A percentile compares a stretch with the other conserved stretches of the same genome.
phyloP scores from a whole-genome alignment of 2,329 filamentous ascomycete species.

The Hypocreales sp. region DNA sequence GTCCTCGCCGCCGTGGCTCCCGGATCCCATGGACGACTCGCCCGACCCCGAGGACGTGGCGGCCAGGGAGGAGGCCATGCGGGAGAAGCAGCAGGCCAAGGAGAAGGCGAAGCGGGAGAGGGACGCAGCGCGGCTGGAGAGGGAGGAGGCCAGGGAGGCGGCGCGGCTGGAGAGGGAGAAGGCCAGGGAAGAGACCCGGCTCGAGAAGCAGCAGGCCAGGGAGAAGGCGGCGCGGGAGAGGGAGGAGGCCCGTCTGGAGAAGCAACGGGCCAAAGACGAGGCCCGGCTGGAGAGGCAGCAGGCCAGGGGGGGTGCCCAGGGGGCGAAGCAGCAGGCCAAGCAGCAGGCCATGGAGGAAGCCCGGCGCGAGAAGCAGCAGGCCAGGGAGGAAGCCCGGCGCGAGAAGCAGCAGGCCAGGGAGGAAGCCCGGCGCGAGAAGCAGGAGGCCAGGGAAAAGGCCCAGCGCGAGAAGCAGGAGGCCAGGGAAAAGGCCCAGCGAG shows the following conservation, averaged over 20 bases:
- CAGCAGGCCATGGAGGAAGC: neutral
- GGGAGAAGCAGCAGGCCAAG: neutral
- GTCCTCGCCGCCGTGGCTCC: neutral
- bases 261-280: neutral
- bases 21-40: conserved; percentile 1
- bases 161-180: neutral
- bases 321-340: neutral
- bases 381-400: too few species aligned
- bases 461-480: too few species aligned
- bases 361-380: neutral
- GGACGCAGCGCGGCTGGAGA: neutral
- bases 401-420: neutral
- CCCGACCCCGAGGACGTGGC: neutral
- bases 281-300: too few species aligned
- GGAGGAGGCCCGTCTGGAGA: neutral
- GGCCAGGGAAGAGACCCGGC: neutral
- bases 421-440: neutral
- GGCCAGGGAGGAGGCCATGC: neutral
- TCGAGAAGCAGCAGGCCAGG: too few species aligned
- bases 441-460: neutral
- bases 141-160: neutral
- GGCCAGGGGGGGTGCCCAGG: too few species aligned
- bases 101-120: neutral
- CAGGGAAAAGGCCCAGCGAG: too few species aligned
- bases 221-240: too few species aligned